A percentile compares a stretch with the other conserved stretches of the same genome.
phyloP scores from a whole-genome alignment of 1,139 yeast genomes.

The Geotrichum reessii region DNA sequence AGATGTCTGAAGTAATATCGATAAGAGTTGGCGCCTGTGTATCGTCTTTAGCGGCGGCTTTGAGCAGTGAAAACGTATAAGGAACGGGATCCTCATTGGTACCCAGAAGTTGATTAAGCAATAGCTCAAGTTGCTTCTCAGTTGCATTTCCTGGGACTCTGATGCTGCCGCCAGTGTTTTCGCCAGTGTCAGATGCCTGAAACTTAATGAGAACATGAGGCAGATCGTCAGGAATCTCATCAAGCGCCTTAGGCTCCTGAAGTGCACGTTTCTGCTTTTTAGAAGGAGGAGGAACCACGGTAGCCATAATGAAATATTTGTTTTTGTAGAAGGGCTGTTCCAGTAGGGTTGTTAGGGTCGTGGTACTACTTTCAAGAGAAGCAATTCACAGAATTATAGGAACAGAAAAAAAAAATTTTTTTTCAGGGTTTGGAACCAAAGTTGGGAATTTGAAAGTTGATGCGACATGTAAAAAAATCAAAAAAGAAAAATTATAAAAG shows the following conservation, averaged over 20 bases:
- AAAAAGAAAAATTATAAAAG: not conserved
- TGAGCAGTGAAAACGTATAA: constrained; percentile 67
- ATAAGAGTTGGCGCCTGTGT: constrained; percentile 40
- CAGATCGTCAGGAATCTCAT: constrained; percentile 65
- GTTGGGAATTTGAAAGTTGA: constrained; percentile 12
- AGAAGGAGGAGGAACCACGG: constrained; percentile 88
- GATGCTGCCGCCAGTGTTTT: constrained; percentile 72
- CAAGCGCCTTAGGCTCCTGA: constrained; percentile 72
- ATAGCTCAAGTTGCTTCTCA: constrained; percentile 81
- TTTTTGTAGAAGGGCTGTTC: not conserved
- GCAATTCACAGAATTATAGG: not conserved
- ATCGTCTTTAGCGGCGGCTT: constrained; percentile 41
- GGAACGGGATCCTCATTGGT: constrained; percentile 55
- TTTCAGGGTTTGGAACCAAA: constrained; percentile 14
- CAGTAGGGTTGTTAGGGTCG: not conserved
- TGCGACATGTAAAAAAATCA: not conserved
- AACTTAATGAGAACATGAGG: constrained; percentile 86
- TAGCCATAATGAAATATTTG: constrained; percentile 56
- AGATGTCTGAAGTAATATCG: constrained; percentile 73
- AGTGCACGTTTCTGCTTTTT: constrained; percentile 83
- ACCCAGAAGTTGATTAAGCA: constrained; percentile 55
- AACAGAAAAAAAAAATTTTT: constrained; percentile 1
- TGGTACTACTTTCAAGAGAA: not conserved
- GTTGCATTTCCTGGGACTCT: constrained; percentile 89
- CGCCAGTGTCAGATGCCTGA: constrained; percentile 95